Evolutionary conservation across 2,329 filamentous ascomycete genomes (phyloP), one percentile per base, ranked within the genome.

Genomic region (Sphaerulina populicola): DNA sequence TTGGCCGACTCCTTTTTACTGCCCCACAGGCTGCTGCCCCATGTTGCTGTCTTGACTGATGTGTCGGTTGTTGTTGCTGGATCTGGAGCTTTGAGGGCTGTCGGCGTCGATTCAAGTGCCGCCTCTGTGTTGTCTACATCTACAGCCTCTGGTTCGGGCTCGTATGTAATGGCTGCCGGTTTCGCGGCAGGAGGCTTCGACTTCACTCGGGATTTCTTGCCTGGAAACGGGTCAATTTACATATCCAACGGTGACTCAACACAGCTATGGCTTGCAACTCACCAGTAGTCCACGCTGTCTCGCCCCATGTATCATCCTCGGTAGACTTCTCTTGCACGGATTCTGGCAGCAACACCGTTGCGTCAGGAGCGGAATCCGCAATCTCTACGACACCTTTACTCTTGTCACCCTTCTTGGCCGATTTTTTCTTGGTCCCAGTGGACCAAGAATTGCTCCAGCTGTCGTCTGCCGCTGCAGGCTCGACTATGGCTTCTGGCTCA

Each of bases 371-470:
- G 3, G 62, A 52, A 29, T 66, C 67, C 3, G 62, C 53, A 10
- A 65, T 63, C 44, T 73, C 71, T 15, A 70, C 66, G 21, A 71
- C 64, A 4, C 62, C 68, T 45, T 73, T 71, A 43, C 66, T 69
- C 60, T 70, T 71, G 11, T 64, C 23, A 27, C 23, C 23, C 6
- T 27, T 73, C 57, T 66, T 67, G 7, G 75, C 75, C 63, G 77
- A 76, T 65, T 77, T 77, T 53, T 71, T 69, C 56, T 77, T 80
- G 54, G 76, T 79, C 5, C 75, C 72, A 46, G 74, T 78, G 30
- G 75, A 76, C 72, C 79, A 81, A 43, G 76, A 74, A 53, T 71
- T 74, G 29, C 48, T 46, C 57, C 79, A 78, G 51, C 77, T 77
- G 48, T 78, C 75, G 38, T 72, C 71, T 29, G 46, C 46, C 12